Evolutionary conservation across 257 asterid species (phyloP).

Genomic region (Craterostigma plantagineum): DNA sequence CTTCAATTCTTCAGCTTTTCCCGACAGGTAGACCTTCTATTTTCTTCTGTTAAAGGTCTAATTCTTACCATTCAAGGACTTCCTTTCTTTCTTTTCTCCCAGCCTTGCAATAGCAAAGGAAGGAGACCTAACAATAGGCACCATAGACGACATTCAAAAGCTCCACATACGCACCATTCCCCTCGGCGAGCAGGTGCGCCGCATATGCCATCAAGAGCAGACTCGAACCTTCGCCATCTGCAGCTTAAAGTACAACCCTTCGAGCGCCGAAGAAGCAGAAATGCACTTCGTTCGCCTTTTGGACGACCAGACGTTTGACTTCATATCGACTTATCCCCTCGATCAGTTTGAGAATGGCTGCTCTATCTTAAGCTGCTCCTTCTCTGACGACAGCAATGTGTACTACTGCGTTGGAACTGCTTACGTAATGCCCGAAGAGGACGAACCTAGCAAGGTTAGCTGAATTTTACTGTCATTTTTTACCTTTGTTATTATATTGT

Average conservation of each 20-base stretch:
- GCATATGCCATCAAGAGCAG: conserved; percentile 97
- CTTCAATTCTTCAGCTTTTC: conserved; percentile 95
- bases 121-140: conserved; percentile 94
- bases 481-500: too few species aligned
- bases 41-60: not conserved
- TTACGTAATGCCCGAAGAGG: conserved; percentile 89
- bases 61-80: not conserved
- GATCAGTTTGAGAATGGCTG: conserved; percentile 85
- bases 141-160: conserved; percentile 95
- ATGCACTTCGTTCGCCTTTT: conserved; percentile 71
- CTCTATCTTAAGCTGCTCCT: conserved; percentile 91
- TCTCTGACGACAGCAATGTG: conserved; percentile 71
- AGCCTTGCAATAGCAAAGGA: conserved; percentile 96
- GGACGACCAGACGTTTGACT: conserved; percentile 93
- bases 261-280: conserved; percentile 59
- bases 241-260: conserved; percentile 59
- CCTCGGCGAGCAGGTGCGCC: conserved; percentile 94
- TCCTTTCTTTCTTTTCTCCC: conserved; percentile 15
- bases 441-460: conserved; percentile 79
- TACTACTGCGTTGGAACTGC: conserved; percentile 96
- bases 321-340: conserved; percentile 63
- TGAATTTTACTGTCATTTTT: not conserved
- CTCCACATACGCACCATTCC: conserved; percentile 94
- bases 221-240: conserved; percentile 82
- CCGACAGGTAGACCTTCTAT: conserved; percentile 51